Base-by-base conservation (phyloP, 164 flowering plant species). In the Liriodendron chinense region DNA sequence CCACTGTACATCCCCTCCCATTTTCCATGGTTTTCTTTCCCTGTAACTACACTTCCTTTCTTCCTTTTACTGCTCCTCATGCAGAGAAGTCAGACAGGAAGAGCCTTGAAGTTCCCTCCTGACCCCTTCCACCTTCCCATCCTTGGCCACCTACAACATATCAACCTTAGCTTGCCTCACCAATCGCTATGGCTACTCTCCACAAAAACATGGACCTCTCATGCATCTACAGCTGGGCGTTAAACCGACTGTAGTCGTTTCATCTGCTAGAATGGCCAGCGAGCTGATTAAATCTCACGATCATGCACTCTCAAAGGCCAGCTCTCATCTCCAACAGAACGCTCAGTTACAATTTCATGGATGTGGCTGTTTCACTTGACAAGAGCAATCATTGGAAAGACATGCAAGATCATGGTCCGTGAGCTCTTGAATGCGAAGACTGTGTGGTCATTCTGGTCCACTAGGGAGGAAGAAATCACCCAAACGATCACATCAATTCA, bases 131-230 rank as follows among this genome's bases (percentile, higher is more conserved):
- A 53, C 2, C 59, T 53, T 53, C 59, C 59, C 13, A 53, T 53
- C 12, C 18, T 53, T 53, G 18, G 59, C 59, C 59, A 53, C 59
- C 59, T 53, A 16, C 59, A 1, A 12, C 59, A 10, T 16, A 53
- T 53, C 18, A 16, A 53, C 59, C 59, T 12, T 16, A 53, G 18
- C 18, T 53, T 53, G 50, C 76, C 77, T 12, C 76, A 76, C 43
- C 72, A 10, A 53, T 68, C 56, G 28, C 74, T 80, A 24, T 68
- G 69, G 69, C 28, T 68, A 1, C 80, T 80, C 21, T 69, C 77
- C 3, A 21, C 59, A 20, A 68, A 68, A 14, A 21, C 53, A 69
- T 9, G 72, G 72, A 7, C 72, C 72, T 34, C 50, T 69, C 72
- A 69, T 69, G 56, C 5, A 47, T 5, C 9, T 69, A 14, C 72